A percentile compares a stretch with the other conserved stretches of the same genome.
These are phyloP conservation scores for Aspergillus spinulosporus DNA, from an alignment of 2,329 filamentous ascomycete genomes.

Conservation along the genomic window DNA sequence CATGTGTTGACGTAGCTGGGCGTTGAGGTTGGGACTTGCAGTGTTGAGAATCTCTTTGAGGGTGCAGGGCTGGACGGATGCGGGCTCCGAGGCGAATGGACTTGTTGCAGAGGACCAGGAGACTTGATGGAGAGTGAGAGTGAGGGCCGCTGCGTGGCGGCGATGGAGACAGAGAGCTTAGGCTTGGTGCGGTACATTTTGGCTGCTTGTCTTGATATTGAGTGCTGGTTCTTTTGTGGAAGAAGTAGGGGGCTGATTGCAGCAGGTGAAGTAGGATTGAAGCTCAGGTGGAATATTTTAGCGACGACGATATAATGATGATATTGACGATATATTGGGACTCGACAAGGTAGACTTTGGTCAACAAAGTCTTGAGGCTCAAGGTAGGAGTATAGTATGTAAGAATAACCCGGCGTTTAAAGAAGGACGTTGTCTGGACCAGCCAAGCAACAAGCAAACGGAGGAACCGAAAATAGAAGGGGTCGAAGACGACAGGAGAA, in stretches of 20 bases:
- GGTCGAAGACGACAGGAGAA: conserved; percentile 28
- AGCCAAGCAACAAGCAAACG: conserved; percentile 47
- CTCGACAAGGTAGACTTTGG: conserved; percentile 28
- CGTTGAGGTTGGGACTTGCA: conserved; percentile 35
- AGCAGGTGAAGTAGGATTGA: neutral
- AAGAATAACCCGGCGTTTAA: conserved; percentile 22
- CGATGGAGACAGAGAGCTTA: conserved; percentile 50
- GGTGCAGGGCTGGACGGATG: conserved; percentile 44
- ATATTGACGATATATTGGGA: neutral
- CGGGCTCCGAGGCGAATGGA: conserved; percentile 40
- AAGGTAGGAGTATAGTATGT: conserved; percentile 6
- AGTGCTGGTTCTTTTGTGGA: conserved; percentile 3
- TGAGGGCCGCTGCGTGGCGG: conserved; percentile 34
- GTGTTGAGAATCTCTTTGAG: conserved; percentile 42
- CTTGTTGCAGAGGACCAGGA: conserved; percentile 31
- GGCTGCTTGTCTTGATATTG: conserved; percentile 21
- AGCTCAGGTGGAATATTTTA: conserved; percentile 14
- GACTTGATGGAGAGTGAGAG: conserved; percentile 45
- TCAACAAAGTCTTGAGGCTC: conserved; percentile 37
- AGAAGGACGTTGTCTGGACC: conserved; percentile 41
- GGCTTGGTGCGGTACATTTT: conserved; percentile 43
- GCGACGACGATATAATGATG: conserved; percentile 7
- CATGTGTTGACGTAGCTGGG: conserved; percentile 48
- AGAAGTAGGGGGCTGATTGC: conserved; percentile 3
- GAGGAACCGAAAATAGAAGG: conserved; percentile 25